These are phyloP conservation scores for Suillus ampliporus DNA, from an alignment of 768 basidiomycete species.

Conservation along the genomic window DNA sequence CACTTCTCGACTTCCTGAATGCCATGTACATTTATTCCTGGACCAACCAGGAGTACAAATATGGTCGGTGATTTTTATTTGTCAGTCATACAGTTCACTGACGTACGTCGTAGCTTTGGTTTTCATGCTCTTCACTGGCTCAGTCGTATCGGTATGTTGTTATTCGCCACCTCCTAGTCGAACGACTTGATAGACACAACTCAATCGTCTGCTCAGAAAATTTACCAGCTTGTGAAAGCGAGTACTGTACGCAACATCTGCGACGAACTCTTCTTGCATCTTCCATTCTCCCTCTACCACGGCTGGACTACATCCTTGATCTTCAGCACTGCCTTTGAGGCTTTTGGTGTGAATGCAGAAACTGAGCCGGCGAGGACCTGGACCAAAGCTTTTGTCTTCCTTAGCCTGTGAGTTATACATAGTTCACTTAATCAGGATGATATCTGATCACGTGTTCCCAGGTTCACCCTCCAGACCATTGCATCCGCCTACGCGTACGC, in stretches of 20 bases:
- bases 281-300: conserved; percentile 75
- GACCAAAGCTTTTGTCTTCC: conserved; percentile 68
- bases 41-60: conserved; percentile 55
- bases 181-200: conserved; percentile 43
- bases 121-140: conserved; percentile 51
- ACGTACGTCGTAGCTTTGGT: conserved; percentile 36
- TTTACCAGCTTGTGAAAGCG: conserved; percentile 70
- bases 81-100: conserved; percentile 8
- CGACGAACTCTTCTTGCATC: conserved; percentile 72
- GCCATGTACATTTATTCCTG: conserved; percentile 68
- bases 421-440: background rate
- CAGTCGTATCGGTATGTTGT: conserved; percentile 53
- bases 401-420: conserved; percentile 53
- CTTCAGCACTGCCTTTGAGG: conserved; percentile 61
- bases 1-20: conserved; percentile 67
- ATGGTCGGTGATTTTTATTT: conserved; percentile 33
- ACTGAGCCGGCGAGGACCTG: conserved; percentile 57
- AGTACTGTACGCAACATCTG: conserved; percentile 51
- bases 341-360: conserved; percentile 63
- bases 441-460: conserved; percentile 18
- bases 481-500: conserved; percentile 72
- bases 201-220: conserved; percentile 49
- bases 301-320: conserved; percentile 62
- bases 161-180: conserved; percentile 18
- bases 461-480: conserved; percentile 61